Conservation (phyloP, 2,329 filamentous ascomycete genomes). For the Colletotrichum sp. region DNA sequence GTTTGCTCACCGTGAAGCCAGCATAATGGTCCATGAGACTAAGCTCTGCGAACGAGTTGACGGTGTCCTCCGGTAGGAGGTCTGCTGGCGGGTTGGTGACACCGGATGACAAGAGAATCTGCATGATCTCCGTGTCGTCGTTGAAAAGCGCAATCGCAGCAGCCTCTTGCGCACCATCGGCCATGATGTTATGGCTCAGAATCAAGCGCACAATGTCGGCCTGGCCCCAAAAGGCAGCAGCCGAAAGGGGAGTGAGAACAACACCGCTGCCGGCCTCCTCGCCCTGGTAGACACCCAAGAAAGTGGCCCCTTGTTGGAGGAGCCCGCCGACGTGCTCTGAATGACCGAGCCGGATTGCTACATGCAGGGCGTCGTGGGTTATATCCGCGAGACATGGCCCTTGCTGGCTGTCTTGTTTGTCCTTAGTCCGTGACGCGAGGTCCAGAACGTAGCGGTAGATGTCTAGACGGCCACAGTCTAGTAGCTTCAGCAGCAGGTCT, state of each 20-base stretch:
- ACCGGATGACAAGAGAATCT: slow-evolving; percentile 21
- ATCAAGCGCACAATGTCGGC: slow-evolving; percentile 27
- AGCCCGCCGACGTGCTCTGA: slow-evolving; percentile 20
- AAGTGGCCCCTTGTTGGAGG: slow-evolving; percentile 22
- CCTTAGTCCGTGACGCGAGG: slow-evolving; percentile 28
- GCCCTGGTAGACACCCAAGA: slow-evolving; percentile 21
- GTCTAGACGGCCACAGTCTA: slow-evolving; percentile 26
- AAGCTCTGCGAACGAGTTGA: neutral
- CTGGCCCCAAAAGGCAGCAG: slow-evolving; percentile 31
- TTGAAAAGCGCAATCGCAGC: slow-evolving; percentile 24
- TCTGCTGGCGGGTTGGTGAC: neutral
- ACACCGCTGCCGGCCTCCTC: neutral
- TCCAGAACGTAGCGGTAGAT: slow-evolving; percentile 32
- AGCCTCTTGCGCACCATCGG: slow-evolving; percentile 24
- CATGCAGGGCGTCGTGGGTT: slow-evolving; percentile 31
- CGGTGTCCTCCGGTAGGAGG: neutral
- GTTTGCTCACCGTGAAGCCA: neutral
- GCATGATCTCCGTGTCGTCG: slow-evolving; percentile 21
- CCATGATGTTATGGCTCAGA: slow-evolving; percentile 19
- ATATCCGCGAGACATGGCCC: slow-evolving; percentile 24
- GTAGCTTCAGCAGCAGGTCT: slow-evolving; percentile 27
- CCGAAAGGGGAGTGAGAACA: slow-evolving; percentile 31
- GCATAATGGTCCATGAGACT: neutral
- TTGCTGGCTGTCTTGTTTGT: neutral
- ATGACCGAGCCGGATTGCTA: slow-evolving; percentile 32